phyloP scores from a whole-genome alignment of 116 monocot species.

The Papilionanthe hybrid region DNA sequence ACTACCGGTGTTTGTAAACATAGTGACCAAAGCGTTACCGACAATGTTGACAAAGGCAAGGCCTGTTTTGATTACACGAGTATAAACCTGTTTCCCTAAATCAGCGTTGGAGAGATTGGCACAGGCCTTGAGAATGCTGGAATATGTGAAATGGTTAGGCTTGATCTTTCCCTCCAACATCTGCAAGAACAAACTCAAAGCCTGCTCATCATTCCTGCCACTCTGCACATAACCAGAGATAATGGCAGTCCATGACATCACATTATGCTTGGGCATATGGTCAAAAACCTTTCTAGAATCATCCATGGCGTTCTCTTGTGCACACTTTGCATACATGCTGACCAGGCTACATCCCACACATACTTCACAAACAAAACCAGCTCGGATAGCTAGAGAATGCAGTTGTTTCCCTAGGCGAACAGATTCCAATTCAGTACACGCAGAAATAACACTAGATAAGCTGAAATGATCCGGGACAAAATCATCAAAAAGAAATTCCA shows the following conservation, averaged over 20 bases:
- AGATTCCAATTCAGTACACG: conserved; percentile 41
- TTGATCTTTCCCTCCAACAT: conserved; percentile 43
- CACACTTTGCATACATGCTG: conserved; percentile 72
- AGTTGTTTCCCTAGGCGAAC: conserved; percentile 46
- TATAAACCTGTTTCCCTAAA: conserved; percentile 50
- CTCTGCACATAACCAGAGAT: conserved; percentile 54
- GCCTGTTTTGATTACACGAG: conserved; percentile 43
- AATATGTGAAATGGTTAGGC: conserved; percentile 78
- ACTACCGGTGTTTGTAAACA: conserved; percentile 50
- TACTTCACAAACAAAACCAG: conserved; percentile 40
- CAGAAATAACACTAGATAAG: conserved; percentile 57
- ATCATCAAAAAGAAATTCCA: conserved; percentile 38
- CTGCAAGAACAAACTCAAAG: conserved; percentile 43
- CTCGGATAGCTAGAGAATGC: conserved; percentile 47
- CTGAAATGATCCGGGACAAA: conserved; percentile 63
- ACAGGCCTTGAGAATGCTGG: conserved; percentile 64
- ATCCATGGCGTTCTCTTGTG: conserved; percentile 22
- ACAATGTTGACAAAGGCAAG: conserved; percentile 43
- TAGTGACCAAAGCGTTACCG: conserved; percentile 64
- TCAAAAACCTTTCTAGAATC: conserved; percentile 61
- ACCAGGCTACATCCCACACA: conserved; percentile 69
- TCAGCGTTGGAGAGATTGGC: conserved; percentile 37
- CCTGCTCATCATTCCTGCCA: conserved; percentile 34
- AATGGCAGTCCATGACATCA: conserved; percentile 78
- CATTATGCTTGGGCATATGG: conserved; percentile 51